These are phyloP conservation scores for Filobasidium floriforme DNA, from an alignment of 768 basidiomycete genomes.

Conservation along the genomic window DNA sequence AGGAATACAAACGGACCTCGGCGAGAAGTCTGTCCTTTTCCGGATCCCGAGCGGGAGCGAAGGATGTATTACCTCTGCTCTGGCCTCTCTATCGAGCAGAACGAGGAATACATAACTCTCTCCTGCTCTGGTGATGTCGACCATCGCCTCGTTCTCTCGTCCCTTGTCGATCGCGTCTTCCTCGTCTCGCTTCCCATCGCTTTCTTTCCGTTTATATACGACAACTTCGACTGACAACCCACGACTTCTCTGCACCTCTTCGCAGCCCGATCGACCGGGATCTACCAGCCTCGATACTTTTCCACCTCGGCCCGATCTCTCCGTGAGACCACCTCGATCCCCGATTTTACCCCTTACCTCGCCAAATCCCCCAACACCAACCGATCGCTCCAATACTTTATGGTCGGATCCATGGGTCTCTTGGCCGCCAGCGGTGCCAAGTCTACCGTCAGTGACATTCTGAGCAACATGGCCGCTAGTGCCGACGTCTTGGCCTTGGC, in stretches of 20 bases:
- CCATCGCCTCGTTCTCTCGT: too few species aligned
- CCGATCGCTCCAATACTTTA: slow-evolving; percentile 48
- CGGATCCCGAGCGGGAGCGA: too few species aligned
- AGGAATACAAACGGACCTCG: too few species aligned
- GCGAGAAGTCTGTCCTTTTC: too few species aligned
- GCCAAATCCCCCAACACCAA: slow-evolving; percentile 52
- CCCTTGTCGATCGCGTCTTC: too few species aligned
- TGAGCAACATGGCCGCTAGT: slow-evolving; percentile 91
- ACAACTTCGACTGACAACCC: background rate
- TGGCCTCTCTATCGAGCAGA: too few species aligned
- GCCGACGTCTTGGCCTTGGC: slow-evolving; percentile 96
- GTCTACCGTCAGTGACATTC: slow-evolving; percentile 84
- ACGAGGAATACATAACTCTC: too few species aligned
- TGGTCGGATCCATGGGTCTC: slow-evolving; percentile 66
- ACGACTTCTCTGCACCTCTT: background rate
- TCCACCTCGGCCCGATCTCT: slow-evolving; percentile 54
- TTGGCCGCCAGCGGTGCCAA: slow-evolving; percentile 91
- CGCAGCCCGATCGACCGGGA: slow-evolving; percentile 53
- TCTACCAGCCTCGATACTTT: slow-evolving; percentile 62
- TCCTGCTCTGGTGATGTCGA: too few species aligned
- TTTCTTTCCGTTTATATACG: background rate
- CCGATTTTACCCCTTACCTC: slow-evolving; percentile 79
- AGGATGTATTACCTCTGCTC: too few species aligned
- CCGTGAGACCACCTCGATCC: slow-evolving; percentile 68
- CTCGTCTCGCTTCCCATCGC: too few species aligned